Percentiles rank a stretch among this genome's conserved stretches.
phyloP scores from a whole-genome alignment of 2,329 filamentous ascomycete genomes.

The Aspergillus hortae region DNA sequence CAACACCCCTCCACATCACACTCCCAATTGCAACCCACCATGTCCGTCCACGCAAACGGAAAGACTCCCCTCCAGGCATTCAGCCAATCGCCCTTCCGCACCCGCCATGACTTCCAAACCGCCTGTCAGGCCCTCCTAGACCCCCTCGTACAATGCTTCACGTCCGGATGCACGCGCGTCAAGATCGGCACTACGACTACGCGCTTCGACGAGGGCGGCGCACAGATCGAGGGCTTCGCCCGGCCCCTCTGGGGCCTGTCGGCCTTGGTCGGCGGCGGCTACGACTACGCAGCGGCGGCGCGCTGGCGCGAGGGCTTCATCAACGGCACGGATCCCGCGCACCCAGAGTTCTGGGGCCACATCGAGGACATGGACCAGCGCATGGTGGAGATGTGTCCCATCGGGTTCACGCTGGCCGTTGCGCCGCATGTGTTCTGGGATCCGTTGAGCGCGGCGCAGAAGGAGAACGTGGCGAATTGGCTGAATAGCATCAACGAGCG shows the following conservation, averaged over 20 bases:
- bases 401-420: slow-evolving; percentile 71
- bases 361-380: slow-evolving; percentile 74
- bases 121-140: slow-evolving; percentile 64
- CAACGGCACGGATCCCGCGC: slow-evolving; percentile 66
- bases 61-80: slow-evolving; percentile 27
- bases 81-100: slow-evolving; percentile 23
- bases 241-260: slow-evolving; percentile 74
- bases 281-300: slow-evolving; percentile 59
- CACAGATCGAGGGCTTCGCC: slow-evolving; percentile 72
- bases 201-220: slow-evolving; percentile 71
- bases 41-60: slow-evolving; percentile 30
- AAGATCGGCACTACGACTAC: slow-evolving; percentile 69
- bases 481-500: slow-evolving; percentile 76
- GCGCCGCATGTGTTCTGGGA: slow-evolving; percentile 64
- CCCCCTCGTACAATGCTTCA: slow-evolving; percentile 69
- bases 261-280: slow-evolving; percentile 65
- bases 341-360: slow-evolving; percentile 71
- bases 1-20: too few species aligned
- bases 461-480: slow-evolving; percentile 66
- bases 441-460: slow-evolving; percentile 59
- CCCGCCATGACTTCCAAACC: slow-evolving; percentile 48
- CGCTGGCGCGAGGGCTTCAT: slow-evolving; percentile 69
- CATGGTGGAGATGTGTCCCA: slow-evolving; percentile 81
- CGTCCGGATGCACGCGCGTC: slow-evolving; percentile 61
- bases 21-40: slow-evolving; percentile 5